Evolutionary conservation across 2,329 filamentous ascomycete genomes (phyloP).

Genomic region (Alternaria sp.): DNA sequence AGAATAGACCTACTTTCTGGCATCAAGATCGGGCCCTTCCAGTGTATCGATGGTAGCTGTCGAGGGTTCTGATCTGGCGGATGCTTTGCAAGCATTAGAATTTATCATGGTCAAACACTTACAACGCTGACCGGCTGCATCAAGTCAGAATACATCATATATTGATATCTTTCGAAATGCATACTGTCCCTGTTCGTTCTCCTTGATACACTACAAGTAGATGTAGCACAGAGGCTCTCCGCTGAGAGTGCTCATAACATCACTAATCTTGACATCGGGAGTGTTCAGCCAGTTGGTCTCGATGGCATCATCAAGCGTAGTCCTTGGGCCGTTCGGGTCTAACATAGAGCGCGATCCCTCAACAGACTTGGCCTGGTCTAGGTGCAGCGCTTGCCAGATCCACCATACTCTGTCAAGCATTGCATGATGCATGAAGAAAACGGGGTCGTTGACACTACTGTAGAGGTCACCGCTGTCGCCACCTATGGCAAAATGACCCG

Average conservation of each 20-base stretch:
- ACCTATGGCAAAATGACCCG: constrained; percentile 44
- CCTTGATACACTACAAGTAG: constrained; percentile 38
- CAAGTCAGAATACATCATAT: neutral
- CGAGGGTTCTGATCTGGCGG: neutral
- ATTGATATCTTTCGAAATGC: neutral
- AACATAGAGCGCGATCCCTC: constrained; percentile 54
- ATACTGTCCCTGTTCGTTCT: neutral
- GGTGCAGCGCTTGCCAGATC: constrained; percentile 55
- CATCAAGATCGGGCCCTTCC: neutral
- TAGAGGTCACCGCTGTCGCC: constrained; percentile 53
- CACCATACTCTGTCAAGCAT: constrained; percentile 58
- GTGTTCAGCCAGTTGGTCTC: constrained; percentile 49
- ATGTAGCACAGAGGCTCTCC: constrained; percentile 57
- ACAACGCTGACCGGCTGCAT: neutral
- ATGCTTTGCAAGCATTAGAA: neutral
- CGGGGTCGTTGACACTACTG: constrained; percentile 55
- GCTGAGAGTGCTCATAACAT: constrained; percentile 52
- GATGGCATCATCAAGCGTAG: constrained; percentile 56
- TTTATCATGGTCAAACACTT: neutral
- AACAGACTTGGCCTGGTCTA: constrained; percentile 17
- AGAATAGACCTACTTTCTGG: neutral
- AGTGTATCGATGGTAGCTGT: neutral
- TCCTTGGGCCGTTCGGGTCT: constrained; percentile 51
- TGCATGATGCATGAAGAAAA: constrained; percentile 58
- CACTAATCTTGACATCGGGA: constrained; percentile 41